phyloP scores from a whole-genome alignment of 495 filamentous ascomycete genomes.

The Xylaria scruposa region DNA sequence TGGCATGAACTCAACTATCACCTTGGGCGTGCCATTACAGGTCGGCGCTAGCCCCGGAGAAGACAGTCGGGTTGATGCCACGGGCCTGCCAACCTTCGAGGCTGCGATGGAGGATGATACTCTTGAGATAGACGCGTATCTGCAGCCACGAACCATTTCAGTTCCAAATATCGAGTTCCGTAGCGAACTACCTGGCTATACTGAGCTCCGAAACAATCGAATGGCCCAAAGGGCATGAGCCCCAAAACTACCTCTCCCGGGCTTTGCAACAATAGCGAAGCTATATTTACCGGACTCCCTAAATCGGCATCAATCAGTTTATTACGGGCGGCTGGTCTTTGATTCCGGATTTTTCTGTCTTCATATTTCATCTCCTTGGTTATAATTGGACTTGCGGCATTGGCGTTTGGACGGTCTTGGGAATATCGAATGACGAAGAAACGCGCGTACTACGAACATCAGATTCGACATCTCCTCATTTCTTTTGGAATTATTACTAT shows the following conservation, averaged over 20 bases:
- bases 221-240: slow-evolving; percentile 3
- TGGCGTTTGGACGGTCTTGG: neutral
- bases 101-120: slow-evolving; percentile 37
- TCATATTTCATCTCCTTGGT: neutral
- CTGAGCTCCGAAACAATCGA: slow-evolving; percentile 28
- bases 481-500: neutral
- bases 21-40: slow-evolving; percentile 79
- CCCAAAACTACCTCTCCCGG: neutral
- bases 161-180: slow-evolving; percentile 38
- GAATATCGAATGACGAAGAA: neutral
- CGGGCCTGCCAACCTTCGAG: slow-evolving; percentile 48
- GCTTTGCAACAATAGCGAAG: neutral
- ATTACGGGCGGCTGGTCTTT: neutral
- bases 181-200: slow-evolving; percentile 46
- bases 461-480: neutral
- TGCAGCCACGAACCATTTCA: slow-evolving; percentile 54
- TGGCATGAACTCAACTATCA: slow-evolving; percentile 60
- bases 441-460: neutral
- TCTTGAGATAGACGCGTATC: slow-evolving; percentile 51
- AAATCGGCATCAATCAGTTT: neutral
- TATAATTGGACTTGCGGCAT: neutral
- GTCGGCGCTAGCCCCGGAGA: slow-evolving; percentile 54
- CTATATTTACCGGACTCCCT: neutral
- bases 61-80: slow-evolving; percentile 24
- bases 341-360: neutral